Percentiles rank a stretch among this genome's conserved stretches.
These are phyloP conservation scores for Hyaloperonospora arabidopsidis DNA, from an alignment of 352 stramenopile genomes.

Conservation along the genomic window DNA sequence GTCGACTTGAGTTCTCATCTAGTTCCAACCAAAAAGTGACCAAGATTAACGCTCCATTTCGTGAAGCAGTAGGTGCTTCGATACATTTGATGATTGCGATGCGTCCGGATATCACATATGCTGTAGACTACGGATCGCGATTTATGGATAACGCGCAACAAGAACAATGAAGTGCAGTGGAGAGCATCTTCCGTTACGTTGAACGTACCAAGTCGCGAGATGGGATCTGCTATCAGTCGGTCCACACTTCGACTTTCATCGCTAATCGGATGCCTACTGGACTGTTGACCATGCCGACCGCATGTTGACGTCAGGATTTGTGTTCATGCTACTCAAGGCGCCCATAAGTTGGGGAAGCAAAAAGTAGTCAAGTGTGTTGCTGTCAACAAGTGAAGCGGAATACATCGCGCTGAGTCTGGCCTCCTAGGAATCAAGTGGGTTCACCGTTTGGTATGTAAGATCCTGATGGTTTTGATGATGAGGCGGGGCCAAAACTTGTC, in stretches of 20 bases:
- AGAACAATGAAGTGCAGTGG: neutral
- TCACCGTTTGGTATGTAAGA: too few relatives aligned
- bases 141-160: neutral
- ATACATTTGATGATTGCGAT: constrained; percentile 4
- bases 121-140: neutral
- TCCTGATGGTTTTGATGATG: too few relatives aligned
- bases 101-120: neutral
- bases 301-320: neutral
- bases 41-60: constrained; percentile 7
- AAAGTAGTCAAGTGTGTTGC: neutral
- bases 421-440: neutral
- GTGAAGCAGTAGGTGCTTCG: constrained; percentile 5
- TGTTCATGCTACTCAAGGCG: neutral
- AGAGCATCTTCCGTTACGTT: too few relatives aligned
- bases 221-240: too few relatives aligned
- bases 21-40: constrained; percentile 1
- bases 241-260: too few relatives aligned
- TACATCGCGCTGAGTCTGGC: neutral
- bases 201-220: too few relatives aligned
- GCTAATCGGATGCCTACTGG: too few relatives aligned
- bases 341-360: neutral
- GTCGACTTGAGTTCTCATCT: constrained; percentile 6
- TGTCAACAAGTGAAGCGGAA: neutral
- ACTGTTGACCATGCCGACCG: neutral
- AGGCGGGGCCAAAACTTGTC: too few relatives aligned